Evolutionary conservation across 345 rosid genomes (phyloP), one percentile per base, ranked within the genome.

Genomic region (Arabidopsis suecica): DNA sequence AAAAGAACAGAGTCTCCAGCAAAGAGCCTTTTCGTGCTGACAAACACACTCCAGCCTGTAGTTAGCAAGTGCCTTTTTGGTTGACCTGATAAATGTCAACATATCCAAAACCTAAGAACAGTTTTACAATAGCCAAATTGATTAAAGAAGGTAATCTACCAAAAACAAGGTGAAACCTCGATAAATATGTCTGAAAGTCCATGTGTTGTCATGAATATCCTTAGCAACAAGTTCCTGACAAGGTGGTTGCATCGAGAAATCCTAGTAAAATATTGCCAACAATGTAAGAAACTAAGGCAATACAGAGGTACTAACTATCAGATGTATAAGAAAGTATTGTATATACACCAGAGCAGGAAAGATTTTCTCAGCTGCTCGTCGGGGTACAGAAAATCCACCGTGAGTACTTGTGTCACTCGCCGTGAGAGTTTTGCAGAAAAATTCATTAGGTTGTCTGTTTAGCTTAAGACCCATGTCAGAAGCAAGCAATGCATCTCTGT

Each of bases 361-460:
- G 50, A 89, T 90, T 74, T 92, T 92, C 78, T 95, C 99, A 38
- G 98, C 99, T 18, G 99, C 97, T 59, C 96, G 88, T 2, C 97
- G 94, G 9, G 98, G 99, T 57, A 95, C 99, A 68, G 97, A 89
- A 79, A 95, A 95, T 68, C 98, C 98, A 75, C 99, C 99, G 77
- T 95, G 98, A 68, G 99, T 92, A 83, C 98, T 95, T 1, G 98
- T 95, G 73, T 95, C 99, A 80, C 99, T 95, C 28, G 98, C 97
- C 23, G 99, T 95, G 77, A 95, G 78, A 30, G 94, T 92, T 85
- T 95, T 95, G 71, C 97, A 95, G 85, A 95, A 95, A 70, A 92
- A 92, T 18, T 95, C 99, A 6, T 91, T 81, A 75, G 83, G 97
- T 16, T 87, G 90, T 71, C 84, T 89, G 73, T 83, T 83, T 34